A percentile compares a stretch with the other conserved stretches of the same genome.
phyloP scores from a whole-genome alignment of 257 asterid species.

The Nyctanthes arbortristis region DNA sequence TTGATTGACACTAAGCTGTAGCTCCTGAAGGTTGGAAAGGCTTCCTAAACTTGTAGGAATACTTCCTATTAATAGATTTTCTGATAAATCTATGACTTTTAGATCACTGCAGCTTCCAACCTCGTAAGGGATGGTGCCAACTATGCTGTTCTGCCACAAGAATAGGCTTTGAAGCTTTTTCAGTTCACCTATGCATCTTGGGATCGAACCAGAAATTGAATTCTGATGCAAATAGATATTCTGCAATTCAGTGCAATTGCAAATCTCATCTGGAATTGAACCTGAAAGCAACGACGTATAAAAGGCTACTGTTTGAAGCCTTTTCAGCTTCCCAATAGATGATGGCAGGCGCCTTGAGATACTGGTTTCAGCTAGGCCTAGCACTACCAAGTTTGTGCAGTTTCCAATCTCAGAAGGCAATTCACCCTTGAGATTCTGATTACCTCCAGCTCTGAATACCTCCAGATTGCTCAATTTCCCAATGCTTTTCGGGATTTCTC shows the following conservation, averaged over 20 bases:
- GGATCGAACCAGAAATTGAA: slow-evolving; percentile 75
- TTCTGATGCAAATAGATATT: slow-evolving; percentile 80
- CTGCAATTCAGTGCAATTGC: slow-evolving; percentile 73
- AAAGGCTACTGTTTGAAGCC: slow-evolving; percentile 73
- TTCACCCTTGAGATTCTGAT: slow-evolving; percentile 72
- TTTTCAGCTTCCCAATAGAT: slow-evolving; percentile 69
- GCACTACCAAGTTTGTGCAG: slow-evolving; percentile 57
- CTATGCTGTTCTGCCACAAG: slow-evolving; percentile 80
- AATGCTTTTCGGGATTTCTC: slow-evolving; percentile 67
- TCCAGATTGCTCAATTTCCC: slow-evolving; percentile 68
- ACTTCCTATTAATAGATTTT: slow-evolving; percentile 60
- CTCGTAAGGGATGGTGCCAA: slow-evolving; percentile 70
- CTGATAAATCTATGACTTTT: slow-evolving; percentile 71
- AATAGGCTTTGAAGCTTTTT: slow-evolving; percentile 58
- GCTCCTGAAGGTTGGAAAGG: slow-evolving; percentile 60
- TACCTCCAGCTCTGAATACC: slow-evolving; percentile 82
- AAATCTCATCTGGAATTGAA: slow-evolving; percentile 85
- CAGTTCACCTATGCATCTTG: slow-evolving; percentile 58
- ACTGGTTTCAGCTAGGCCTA: slow-evolving; percentile 88
- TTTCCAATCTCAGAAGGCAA: slow-evolving; percentile 81
- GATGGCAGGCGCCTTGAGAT: slow-evolving; percentile 74
- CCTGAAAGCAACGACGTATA: slow-evolving; percentile 76
- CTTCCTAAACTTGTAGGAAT: slow-evolving; percentile 69
- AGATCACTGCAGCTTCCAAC: slow-evolving; percentile 68
- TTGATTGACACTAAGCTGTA: slow-evolving; percentile 83